phyloP scores from a whole-genome alignment of 192 early-diverging fungal species.

The Entomortierella chlamydospora region DNA sequence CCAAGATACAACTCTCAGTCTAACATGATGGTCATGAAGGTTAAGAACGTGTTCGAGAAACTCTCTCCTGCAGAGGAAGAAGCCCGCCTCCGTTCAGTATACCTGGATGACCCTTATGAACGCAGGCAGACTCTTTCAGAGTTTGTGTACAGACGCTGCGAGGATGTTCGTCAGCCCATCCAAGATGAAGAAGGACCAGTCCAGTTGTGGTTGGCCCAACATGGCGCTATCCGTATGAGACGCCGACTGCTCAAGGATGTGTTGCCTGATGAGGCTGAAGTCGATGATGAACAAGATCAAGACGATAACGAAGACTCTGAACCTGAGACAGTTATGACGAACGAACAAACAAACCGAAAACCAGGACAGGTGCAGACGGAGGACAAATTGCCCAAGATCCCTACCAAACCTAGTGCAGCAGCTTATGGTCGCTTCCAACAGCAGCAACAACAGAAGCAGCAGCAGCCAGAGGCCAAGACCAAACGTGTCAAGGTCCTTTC shows the following conservation, averaged over 20 bases:
- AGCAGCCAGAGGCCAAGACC: too few relatives aligned
- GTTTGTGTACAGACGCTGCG: conserved; percentile 51
- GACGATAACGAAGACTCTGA: background rate
- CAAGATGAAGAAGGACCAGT: conserved; percentile 43
- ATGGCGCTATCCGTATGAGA: conserved; percentile 49
- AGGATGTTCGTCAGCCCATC: conserved; percentile 52
- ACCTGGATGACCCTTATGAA: conserved; percentile 46
- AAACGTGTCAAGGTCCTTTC: conserved; percentile 31
- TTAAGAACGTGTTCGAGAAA: conserved; percentile 55
- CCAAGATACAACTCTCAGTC: conserved; percentile 36
- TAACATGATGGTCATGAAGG: conserved; percentile 48
- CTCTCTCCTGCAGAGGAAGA: conserved; percentile 27
- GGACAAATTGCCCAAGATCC: conserved; percentile 46
- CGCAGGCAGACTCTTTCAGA: conserved; percentile 43
- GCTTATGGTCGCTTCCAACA: conserved; percentile 36
- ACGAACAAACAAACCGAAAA: too few relatives aligned
- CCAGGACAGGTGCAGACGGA: conserved; percentile 7
- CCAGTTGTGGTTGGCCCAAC: conserved; percentile 52
- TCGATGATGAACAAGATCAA: background rate
- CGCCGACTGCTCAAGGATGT: conserved; percentile 31
- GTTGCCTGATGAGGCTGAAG: background rate
- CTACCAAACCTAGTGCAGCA: conserved; percentile 21
- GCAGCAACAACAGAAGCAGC: conserved; percentile 16
- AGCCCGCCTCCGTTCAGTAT: conserved; percentile 16
- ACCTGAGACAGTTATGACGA: conserved; percentile 6